Evolutionary conservation across 2,329 filamentous ascomycete genomes (phyloP).

Genomic region (Monosporascus sp.): DNA sequence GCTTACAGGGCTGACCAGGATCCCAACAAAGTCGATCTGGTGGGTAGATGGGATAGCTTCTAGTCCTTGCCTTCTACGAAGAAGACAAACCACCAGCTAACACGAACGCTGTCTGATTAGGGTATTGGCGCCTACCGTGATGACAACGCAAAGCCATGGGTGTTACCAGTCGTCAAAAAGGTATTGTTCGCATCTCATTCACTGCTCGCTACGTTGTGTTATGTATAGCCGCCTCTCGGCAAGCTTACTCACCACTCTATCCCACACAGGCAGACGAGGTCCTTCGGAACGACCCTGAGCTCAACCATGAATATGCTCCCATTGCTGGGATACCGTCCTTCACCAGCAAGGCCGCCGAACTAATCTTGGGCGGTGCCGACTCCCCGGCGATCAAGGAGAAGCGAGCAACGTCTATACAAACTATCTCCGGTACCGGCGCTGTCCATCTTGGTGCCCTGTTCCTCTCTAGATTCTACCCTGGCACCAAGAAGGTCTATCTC

Average conservation of each 20-base stretch:
- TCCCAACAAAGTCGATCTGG: constrained; percentile 85
- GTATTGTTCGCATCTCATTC: constrained; percentile 41
- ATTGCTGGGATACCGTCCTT: constrained; percentile 85
- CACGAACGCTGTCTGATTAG: constrained; percentile 26
- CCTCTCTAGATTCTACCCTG: constrained; percentile 83
- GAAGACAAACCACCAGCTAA: neutral
- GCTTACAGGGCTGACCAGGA: constrained; percentile 76
- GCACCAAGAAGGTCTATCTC: constrained; percentile 75
- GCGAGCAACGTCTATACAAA: constrained; percentile 77
- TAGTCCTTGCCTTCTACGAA: neutral
- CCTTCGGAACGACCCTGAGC: constrained; percentile 77
- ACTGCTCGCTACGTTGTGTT: neutral
- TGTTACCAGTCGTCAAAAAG: constrained; percentile 94
- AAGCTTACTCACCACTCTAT: constrained; percentile 15
- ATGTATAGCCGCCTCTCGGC: neutral
- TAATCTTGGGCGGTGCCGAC: constrained; percentile 69
- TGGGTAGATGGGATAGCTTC: constrained; percentile 35
- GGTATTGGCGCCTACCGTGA: constrained; percentile 91
- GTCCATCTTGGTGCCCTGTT: constrained; percentile 91
- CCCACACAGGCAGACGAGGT: constrained; percentile 74
- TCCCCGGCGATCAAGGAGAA: constrained; percentile 81
- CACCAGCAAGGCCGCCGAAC: constrained; percentile 83
- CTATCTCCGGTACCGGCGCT: constrained; percentile 94
- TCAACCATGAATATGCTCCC: constrained; percentile 98
- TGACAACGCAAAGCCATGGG: constrained; percentile 93